Evolutionary conservation across 495 filamentous ascomycete species (phyloP).

Genomic region (Mytilinidion resinicola): DNA sequence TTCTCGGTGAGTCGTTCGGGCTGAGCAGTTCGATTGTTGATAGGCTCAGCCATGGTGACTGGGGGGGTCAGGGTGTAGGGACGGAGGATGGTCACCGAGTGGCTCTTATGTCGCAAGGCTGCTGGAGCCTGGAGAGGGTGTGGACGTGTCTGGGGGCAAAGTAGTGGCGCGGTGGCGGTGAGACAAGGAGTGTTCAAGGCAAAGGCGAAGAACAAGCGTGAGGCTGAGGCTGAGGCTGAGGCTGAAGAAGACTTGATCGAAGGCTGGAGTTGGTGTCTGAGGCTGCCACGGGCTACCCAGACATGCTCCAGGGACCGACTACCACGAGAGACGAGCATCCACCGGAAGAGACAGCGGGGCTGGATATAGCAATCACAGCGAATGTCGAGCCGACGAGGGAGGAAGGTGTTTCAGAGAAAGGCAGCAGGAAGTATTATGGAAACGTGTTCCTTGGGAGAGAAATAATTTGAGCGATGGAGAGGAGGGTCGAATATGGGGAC

Average conservation of each 20-base stretch:
- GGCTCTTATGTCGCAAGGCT: not conserved
- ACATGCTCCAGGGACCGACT: not conserved
- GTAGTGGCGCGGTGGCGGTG: not conserved
- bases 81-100: conserved; percentile 1
- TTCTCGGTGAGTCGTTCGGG: conserved; percentile 67
- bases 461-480: too few relatives aligned
- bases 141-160: not conserved
- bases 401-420: too few relatives aligned
- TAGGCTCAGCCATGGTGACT: conserved; percentile 23
- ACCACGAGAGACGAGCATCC: not conserved
- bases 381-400: too few relatives aligned
- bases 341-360: not conserved
- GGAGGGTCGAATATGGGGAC: too few relatives aligned
- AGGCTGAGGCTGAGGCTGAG: not conserved
- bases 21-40: conserved; percentile 32
- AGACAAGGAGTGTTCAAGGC: not conserved
- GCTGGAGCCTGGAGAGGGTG: not conserved
- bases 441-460: too few relatives aligned
- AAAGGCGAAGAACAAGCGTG: not conserved
- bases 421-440: too few relatives aligned
- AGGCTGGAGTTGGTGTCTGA: not conserved
- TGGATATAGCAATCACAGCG: not conserved
- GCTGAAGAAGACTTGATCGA: not conserved
- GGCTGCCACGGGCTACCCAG: not conserved
- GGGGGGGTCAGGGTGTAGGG: conserved; percentile 4